Base-by-base conservation (phyloP, 208 protist species). In the Trypanosoma theileri region DNA sequence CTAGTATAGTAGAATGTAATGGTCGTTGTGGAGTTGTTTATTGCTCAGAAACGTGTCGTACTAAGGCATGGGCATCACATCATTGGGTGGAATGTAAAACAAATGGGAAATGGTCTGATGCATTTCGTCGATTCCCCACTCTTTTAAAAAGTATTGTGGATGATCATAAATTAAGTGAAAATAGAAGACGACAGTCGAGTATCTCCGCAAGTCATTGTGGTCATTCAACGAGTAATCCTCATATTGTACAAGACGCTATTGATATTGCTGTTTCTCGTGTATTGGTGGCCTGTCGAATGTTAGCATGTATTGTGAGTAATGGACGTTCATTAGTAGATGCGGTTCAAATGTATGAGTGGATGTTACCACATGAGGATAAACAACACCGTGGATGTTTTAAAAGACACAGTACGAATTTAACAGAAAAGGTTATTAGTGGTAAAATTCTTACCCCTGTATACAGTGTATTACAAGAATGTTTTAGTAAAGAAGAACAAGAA, bases 61-160 rank as follows among this genome's bases (percentile, higher is more conserved):
- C 71, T 9, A 85, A 86, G 69, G 82, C 83, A 26, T 93, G 85
- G 84, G 75, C 80, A 51, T 70, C 75, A 58, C 78, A 88, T 66
- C 90, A 95, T 74, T 93, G 82, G 77, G 72, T 93, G 22, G 85
- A 93, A 65, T 95, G 90, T 73, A 44, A 63, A 35, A 68, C 62
- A 22, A 59, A 59, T 7, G 90, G 90, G 10, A 75, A 82, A n/a
- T 95, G 90, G 87, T 48, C 75, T 41, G 74, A 81, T 16, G 84
- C 70, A 42, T 69, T 52, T 45, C 12, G 55, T 28, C n/a, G 35
- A 40, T 10, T 75, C 0, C 54, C 62, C 50, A 21, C 4, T 26
- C 16, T 75, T 44, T 53, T 68, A 19, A 21, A 58, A 28, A 17
- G 58, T 58, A 69, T 75, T 67, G 41, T 17, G 28, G 17, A 21